These are phyloP conservation scores for Copromyces sp. DNA, from an alignment of 495 filamentous ascomycete genomes.

Conservation along the genomic window DNA sequence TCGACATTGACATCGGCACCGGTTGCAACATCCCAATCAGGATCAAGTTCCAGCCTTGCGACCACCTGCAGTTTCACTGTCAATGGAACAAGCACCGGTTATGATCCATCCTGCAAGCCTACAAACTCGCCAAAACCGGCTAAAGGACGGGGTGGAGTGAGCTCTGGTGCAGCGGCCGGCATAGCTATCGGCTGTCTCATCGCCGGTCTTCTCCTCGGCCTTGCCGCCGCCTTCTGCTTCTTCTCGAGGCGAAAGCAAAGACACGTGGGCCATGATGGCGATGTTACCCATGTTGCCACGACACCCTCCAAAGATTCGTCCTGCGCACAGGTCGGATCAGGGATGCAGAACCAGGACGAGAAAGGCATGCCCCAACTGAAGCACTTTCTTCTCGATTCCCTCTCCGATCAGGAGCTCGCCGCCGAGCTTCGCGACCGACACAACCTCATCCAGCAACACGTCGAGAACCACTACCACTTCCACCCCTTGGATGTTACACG, in stretches of 20 bases:
- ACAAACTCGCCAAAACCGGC: not conserved
- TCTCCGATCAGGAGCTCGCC: slow-evolving; percentile 19
- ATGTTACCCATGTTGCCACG: not conserved
- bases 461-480: slow-evolving; percentile 25
- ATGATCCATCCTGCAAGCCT: not conserved
- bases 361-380: slow-evolving; percentile 7
- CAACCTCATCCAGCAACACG: slow-evolving; percentile 23
- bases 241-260: slow-evolving; percentile 5
- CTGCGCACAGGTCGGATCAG: not conserved
- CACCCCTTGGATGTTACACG: slow-evolving; percentile 12
- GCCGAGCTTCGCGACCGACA: slow-evolving; percentile 19
- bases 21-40: not conserved
- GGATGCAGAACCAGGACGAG: not conserved
- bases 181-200: slow-evolving; percentile 19
- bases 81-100: not conserved
- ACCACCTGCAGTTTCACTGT: not conserved
- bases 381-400: slow-evolving; percentile 23
- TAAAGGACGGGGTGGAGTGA: not conserved
- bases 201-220: slow-evolving; percentile 17
- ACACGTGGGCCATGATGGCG: not conserved
- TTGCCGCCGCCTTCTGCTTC: slow-evolving; percentile 10
- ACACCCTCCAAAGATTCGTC: not conserved
- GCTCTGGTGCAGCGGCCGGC: slow-evolving; percentile 13
- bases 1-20: not conserved
- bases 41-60: not conserved